These are phyloP conservation scores for Phyllachora maydis DNA, from an alignment of 2,329 filamentous ascomycete genomes.

Conservation along the genomic window DNA sequence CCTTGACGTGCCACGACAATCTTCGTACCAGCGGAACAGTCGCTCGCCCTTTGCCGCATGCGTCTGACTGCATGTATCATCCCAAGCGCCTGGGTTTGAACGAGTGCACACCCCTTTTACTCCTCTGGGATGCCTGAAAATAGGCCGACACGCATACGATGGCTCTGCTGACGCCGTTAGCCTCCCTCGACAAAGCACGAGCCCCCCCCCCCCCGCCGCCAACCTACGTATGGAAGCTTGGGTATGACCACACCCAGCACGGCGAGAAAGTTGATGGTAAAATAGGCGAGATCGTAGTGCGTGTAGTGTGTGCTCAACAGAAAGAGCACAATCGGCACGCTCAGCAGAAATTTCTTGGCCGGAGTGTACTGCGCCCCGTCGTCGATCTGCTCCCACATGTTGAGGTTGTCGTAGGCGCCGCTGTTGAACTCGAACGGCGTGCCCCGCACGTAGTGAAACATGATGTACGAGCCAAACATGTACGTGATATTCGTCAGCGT, in stretches of 20 bases:
- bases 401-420: slow-evolving; percentile 95
- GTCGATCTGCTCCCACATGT: slow-evolving; percentile 99
- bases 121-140: slow-evolving; percentile 53
- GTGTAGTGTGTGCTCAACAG: slow-evolving; percentile 97
- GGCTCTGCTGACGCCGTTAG: slow-evolving; percentile 33
- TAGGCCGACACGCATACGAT: slow-evolving; percentile 57
- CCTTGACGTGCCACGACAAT: too few species aligned
- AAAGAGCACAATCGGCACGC: slow-evolving; percentile 85
- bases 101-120: slow-evolving; percentile 6
- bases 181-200: slow-evolving; percentile 8
- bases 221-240: slow-evolving; percentile 80
- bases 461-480: slow-evolving; percentile 96
- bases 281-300: slow-evolving; percentile 92
- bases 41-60: too few species aligned
- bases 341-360: slow-evolving; percentile 93
- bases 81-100: slow-evolving; percentile 4
- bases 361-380: slow-evolving; percentile 97
- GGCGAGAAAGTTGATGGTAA: slow-evolving; percentile 90
- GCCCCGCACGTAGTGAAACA: slow-evolving; percentile 98
- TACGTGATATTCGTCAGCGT: slow-evolving; percentile 97
- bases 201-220: neutral
- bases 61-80: too few species aligned
- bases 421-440: slow-evolving; percentile 98
- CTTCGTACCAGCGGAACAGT: too few species aligned
- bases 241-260: slow-evolving; percentile 86